Conservation (phyloP, 2,329 filamentous ascomycete species). For the Xylariaceae sp. region DNA sequence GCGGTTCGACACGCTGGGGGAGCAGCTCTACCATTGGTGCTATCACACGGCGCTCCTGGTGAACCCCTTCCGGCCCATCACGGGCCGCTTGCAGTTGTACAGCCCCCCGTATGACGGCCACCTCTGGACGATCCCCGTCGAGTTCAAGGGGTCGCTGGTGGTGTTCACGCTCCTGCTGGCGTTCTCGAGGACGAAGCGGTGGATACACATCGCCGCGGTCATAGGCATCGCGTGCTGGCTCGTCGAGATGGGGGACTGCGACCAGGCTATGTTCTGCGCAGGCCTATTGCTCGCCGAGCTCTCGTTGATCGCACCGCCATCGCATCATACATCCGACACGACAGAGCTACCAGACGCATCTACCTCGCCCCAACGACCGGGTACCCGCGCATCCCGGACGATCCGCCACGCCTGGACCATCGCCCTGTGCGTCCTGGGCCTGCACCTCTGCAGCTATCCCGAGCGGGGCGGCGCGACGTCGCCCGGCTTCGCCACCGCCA, state of each 20-base stretch:
- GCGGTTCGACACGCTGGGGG: constrained; percentile 7
- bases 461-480: constrained; percentile 2
- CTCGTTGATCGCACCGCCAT: constrained; percentile 32
- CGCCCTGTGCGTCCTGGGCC: not conserved
- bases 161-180: constrained; percentile 38
- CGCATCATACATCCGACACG: no score
- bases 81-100: constrained; percentile 29
- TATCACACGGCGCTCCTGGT: constrained; percentile 16
- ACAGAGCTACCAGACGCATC: not conserved
- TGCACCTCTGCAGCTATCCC: constrained; percentile 9
- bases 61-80: constrained; percentile 26
- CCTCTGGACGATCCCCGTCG: constrained; percentile 60
- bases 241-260: constrained; percentile 10
- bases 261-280: constrained; percentile 15
- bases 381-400: not conserved
- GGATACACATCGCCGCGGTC: constrained; percentile 11
- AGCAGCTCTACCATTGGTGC: constrained; percentile 28
- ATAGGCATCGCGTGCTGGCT: constrained; percentile 8
- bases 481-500: constrained; percentile 4
- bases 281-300: constrained; percentile 53
- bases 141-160: constrained; percentile 54
- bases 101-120: constrained; percentile 52
- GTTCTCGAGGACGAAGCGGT: constrained; percentile 10
- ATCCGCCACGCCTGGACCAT: not conserved
- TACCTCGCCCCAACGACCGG: no score